Evolutionary conservation across 148 eudicot genomes (phyloP), one percentile per base, ranked within the genome.

Genomic region (Pharnaceum exiguum): DNA sequence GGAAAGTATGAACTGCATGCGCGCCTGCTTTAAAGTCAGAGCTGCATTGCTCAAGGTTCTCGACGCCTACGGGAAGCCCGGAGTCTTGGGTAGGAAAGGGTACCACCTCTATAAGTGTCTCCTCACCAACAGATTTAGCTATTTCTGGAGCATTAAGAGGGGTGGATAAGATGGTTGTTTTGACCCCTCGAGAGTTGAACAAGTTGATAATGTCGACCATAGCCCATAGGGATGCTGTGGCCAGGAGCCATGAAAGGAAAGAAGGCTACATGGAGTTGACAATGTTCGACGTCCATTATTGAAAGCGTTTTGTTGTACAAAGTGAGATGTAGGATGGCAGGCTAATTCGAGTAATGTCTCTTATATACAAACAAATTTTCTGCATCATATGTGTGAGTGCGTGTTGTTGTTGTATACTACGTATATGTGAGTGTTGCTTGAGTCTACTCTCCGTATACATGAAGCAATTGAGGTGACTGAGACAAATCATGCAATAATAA

Each of bases 201-300:
- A 75, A 68, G 30, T 57, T 71, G 9, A 77, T 81, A 24, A 76
- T 70, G 76, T 79, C 72, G 0, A 71, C 18, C 11, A 43, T 65
- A n/a, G 0, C 68, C 18, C 11, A 43, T 65, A n/a, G 87, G 83
- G 33, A 82, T 75, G 74, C 63, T 63, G 45, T 82, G 83, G 66
- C 87, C 87, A 22, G 46, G 71, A 39, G 72, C 76, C 74, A 76
- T 40, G 16, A 64, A 0, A 11, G 82, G 86, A 21, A 81, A 47
- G 51, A 81, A 68, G 52, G 66, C 60, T 4, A 75, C 56, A 39
- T 81, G 79, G 21, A 79, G 81, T 22, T 45, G 57, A 25, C 24
- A 11, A 37, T 40, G 43, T 8, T 32, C 28, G 1, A 7, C 11
- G 7, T 27, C 49, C 70, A 27, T 66, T n/a, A n/a, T n/a, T n/a